These are phyloP conservation scores for Cyberlindnera maritima DNA, from an alignment of 805 yeast genomes.

Conservation along the genomic window DNA sequence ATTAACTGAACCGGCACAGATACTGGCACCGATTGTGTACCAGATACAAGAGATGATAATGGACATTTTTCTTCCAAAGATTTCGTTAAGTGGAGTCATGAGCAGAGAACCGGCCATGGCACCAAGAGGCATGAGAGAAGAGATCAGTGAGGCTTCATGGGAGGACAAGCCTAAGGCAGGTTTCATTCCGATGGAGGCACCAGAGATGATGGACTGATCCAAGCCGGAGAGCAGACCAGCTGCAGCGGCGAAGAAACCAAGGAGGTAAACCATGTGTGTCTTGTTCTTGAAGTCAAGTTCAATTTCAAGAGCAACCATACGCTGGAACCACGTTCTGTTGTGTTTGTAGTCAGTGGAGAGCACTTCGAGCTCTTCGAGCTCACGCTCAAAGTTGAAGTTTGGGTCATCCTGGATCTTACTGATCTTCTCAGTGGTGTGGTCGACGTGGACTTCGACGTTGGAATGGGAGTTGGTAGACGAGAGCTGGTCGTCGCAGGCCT, in stretches of 20 bases:
- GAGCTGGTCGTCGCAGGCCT: conserved; percentile 9
- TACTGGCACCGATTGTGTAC: conserved; percentile 58
- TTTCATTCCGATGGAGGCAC: conserved; percentile 55
- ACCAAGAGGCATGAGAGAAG: conserved; percentile 66
- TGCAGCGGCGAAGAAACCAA: conserved; percentile 57
- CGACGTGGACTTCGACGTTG: conserved; percentile 13
- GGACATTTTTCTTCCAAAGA: conserved; percentile 53
- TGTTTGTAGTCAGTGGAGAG: conserved; percentile 25
- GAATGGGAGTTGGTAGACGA: too few relatives aligned
- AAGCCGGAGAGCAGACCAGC: conserved; percentile 67
- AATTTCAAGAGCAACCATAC: conserved; percentile 35
- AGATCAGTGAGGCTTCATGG: conserved; percentile 49
- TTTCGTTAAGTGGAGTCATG: conserved; percentile 56
- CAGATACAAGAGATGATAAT: conserved; percentile 55
- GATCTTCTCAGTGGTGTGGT: conserved; percentile 18
- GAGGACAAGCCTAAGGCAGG: conserved; percentile 38
- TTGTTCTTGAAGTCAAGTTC: conserved; percentile 43
- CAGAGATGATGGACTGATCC: conserved; percentile 66
- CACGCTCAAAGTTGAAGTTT: conserved; percentile 37
- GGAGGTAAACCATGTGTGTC: conserved; percentile 42
- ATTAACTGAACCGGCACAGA: conserved; percentile 50
- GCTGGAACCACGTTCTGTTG: conserved; percentile 36
- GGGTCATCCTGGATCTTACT: conserved; percentile 13
- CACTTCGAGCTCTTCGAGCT: conserved; percentile 35
- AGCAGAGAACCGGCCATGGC: conserved; percentile 62